Evolutionary conservation across 1,139 yeast species (phyloP).

Genomic region (Yamadazyma conglobata): DNA sequence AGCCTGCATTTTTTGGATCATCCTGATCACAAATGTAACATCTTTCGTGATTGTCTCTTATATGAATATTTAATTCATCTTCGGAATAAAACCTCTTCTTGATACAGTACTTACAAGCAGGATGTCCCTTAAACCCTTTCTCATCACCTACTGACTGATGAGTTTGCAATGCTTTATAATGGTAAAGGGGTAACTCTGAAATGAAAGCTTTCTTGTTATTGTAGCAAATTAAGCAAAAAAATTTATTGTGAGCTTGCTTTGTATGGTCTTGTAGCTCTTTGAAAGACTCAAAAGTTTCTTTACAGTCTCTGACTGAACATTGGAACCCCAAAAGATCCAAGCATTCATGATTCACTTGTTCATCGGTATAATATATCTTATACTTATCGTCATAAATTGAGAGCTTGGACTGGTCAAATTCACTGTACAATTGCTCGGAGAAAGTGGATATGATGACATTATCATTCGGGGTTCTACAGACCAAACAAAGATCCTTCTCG

Average conservation of each 20-base stretch:
- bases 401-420: constrained; percentile 23
- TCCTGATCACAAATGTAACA: constrained; percentile 87
- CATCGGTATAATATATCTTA: constrained; percentile 51
- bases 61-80: constrained; percentile 80
- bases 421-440: constrained; percentile 36
- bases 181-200: constrained; percentile 61
- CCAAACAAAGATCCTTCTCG: constrained; percentile 69
- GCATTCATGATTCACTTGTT: constrained; percentile 39
- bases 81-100: constrained; percentile 78
- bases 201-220: constrained; percentile 74
- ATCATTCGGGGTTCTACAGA: constrained; percentile 74
- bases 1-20: constrained; percentile 63
- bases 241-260: constrained; percentile 55
- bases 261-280: constrained; percentile 65
- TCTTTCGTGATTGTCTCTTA: constrained; percentile 81
- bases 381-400: constrained; percentile 39
- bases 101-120: constrained; percentile 79
- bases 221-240: constrained; percentile 73
- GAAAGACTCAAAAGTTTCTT: constrained; percentile 41
- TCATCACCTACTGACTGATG: constrained; percentile 72
- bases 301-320: constrained; percentile 62
- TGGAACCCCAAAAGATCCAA: constrained; percentile 49
- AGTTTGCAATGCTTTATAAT: constrained; percentile 56
- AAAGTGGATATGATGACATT: constrained; percentile 54
- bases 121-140: constrained; percentile 84